Evolutionary conservation across 768 basidiomycete genomes (phyloP), one percentile per base, ranked within the genome.

Genomic region (Russula lepida): DNA sequence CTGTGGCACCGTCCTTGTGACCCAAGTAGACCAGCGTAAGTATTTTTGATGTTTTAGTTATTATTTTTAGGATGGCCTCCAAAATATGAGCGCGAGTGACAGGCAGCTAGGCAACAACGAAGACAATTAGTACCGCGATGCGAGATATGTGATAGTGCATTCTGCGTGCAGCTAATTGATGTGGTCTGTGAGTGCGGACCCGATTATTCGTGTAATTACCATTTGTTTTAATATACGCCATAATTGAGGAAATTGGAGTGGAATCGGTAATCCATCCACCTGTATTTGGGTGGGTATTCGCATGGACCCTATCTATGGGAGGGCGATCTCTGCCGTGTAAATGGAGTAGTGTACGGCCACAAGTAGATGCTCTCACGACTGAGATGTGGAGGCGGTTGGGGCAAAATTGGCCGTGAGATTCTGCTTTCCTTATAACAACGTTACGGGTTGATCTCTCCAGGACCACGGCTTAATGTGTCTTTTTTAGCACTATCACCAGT

Each of bases 261-360:
- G 39, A 33, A 59, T 17, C 19, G 19, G 50, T 17, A 50, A 5
- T 11, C 13, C 39, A 11, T 41, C 35, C 19, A 6, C 12, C 46
- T 15, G 11, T 21, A 25, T 48, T 60, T 33, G 19, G 6, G 11
- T 39, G 15, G 33, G 33, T 28, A 17, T 49, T 46, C 48, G 17
- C 30, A 32, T 49, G 39, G 39, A 55, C 59, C 37, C 21, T 41
- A 48, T 54, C 59, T 60, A 32, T 39, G 30, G 43, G 43, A 47
- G 25, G 48, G 39, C 54, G 53, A 60, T 60, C 59, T 54, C 28
- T 60, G n/a, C n/a, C 9, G 4, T 8, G 21, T n/a, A 21, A 21
- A 59, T 32, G 52, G 58, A 41, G 51, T 21, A 3, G 17, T 9
- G 3, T 11, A 2, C 3, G 43, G 43, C 43, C 43, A 44, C 43